A percentile compares a stretch with the other conserved stretches of the same genome.
Conservation (phyloP, 805 yeast genomes). For the Torulaspora microellipsoides region DNA sequence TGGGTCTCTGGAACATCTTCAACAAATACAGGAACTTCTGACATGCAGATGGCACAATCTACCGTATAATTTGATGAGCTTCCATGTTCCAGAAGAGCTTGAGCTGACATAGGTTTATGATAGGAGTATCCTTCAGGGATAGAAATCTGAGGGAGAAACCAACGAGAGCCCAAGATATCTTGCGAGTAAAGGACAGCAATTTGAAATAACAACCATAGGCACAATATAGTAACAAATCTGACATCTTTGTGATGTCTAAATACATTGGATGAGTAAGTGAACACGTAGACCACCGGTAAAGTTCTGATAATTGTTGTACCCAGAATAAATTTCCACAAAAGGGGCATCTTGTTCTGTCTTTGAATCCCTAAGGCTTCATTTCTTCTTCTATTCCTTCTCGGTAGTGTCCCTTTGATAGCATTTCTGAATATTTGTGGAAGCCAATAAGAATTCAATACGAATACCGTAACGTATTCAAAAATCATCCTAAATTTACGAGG, state of each 20-base stretch:
- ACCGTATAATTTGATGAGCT: constrained; percentile 43
- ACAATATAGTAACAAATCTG: constrained; percentile 42
- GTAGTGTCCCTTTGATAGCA: constrained; percentile 30
- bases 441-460: constrained; percentile 70
- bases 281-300: constrained; percentile 61
- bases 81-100: constrained; percentile 32
- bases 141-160: constrained; percentile 70
- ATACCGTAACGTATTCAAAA: constrained; percentile 53
- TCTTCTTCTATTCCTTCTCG: constrained; percentile 22
- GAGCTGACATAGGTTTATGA: constrained; percentile 41
- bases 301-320: constrained; percentile 62
- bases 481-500: constrained; percentile 48
- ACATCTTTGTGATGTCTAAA: constrained; percentile 66
- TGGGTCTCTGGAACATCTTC: constrained; percentile 33
- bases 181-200: constrained; percentile 56
- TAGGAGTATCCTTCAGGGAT: constrained; percentile 83
- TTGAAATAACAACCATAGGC: constrained; percentile 59
- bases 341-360: constrained; percentile 45
- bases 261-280: constrained; percentile 50
- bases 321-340: constrained; percentile 70
- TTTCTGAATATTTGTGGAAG: constrained; percentile 83
- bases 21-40: constrained; percentile 42
- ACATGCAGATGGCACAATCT: constrained; percentile 92
- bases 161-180: constrained; percentile 68
- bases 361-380: constrained; percentile 14